These are phyloP conservation scores for Candida takata DNA, from an alignment of 805 yeast species.

Conservation along the genomic window DNA sequence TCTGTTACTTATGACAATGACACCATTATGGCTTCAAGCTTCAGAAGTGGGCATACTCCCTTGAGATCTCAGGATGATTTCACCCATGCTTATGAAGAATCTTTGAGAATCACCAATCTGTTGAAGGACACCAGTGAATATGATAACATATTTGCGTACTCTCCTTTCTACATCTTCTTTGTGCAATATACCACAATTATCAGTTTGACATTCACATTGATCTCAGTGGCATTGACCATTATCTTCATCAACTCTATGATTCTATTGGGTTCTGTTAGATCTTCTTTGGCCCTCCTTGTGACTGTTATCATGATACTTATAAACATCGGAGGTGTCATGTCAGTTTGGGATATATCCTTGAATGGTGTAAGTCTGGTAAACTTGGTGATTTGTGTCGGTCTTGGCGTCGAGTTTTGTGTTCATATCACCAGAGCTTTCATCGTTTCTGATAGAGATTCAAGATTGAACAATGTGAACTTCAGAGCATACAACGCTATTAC, in stretches of 20 bases:
- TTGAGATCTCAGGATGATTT: conserved; percentile 78
- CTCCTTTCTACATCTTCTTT: conserved; percentile 88
- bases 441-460: conserved; percentile 29
- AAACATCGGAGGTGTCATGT: conserved; percentile 77
- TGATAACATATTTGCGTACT: conserved; percentile 70
- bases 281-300: conserved; percentile 47
- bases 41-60: conserved; percentile 75
- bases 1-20: conserved; percentile 40
- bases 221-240: conserved; percentile 43
- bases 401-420: conserved; percentile 89
- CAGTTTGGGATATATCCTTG: conserved; percentile 63
- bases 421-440: conserved; percentile 76
- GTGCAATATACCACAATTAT: conserved; percentile 76
- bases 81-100: conserved; percentile 69
- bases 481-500: conserved; percentile 52
- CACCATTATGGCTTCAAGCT: conserved; percentile 50
- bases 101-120: conserved; percentile 58
- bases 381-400: conserved; percentile 84
- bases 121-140: conserved; percentile 36
- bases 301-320: conserved; percentile 60
- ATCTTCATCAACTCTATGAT: conserved; percentile 48
- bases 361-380: conserved; percentile 90
- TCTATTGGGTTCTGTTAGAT: conserved; percentile 58
- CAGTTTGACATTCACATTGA: conserved; percentile 45
- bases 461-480: conserved; percentile 23